Conservation (phyloP, 148 eudicot species). For the Mesembryanthemum crystallinum region DNA sequence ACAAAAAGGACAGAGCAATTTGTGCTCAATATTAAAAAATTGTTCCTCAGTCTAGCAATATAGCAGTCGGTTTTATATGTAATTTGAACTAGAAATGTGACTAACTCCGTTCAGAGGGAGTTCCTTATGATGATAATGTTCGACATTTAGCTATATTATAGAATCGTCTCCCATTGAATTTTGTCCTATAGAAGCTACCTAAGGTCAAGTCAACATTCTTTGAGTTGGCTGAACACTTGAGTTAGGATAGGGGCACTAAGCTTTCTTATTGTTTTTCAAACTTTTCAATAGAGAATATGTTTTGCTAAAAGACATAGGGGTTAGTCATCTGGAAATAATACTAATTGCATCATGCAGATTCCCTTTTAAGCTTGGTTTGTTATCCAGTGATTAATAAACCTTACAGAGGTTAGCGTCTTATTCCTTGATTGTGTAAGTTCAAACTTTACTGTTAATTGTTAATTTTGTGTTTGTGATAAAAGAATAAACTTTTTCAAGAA, state of each 20-base stretch:
- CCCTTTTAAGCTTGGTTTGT: conserved; percentile 24
- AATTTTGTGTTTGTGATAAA: conserved; percentile 26
- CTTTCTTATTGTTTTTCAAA: conserved; percentile 5
- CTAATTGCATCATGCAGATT: conserved; percentile 30
- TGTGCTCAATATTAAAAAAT: not conserved
- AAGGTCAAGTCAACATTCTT: conserved; percentile 31
- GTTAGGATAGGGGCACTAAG: conserved; percentile 27
- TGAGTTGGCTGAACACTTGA: conserved; percentile 36
- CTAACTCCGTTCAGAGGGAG: too few relatives aligned
- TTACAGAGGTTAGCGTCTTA: conserved; percentile 15
- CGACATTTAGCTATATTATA: not conserved
- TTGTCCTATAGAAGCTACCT: conserved; percentile 27
- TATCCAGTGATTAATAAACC: conserved; percentile 14
- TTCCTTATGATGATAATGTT: too few relatives aligned
- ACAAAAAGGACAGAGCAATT: not conserved
- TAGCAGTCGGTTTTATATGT: not conserved
- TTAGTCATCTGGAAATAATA: conserved; percentile 30
- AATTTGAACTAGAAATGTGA: not conserved
- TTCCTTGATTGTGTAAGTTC: too few relatives aligned
- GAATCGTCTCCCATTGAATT: not conserved
- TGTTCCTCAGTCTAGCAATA: not conserved
- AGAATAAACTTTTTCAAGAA: conserved; percentile 27
- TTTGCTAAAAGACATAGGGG: conserved; percentile 23
- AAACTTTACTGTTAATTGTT: conserved; percentile 12
- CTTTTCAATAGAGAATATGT: conserved; percentile 29